These are phyloP conservation scores for Verbena officinalis DNA, from an alignment of 257 asterid genomes.

Conservation along the genomic window DNA sequence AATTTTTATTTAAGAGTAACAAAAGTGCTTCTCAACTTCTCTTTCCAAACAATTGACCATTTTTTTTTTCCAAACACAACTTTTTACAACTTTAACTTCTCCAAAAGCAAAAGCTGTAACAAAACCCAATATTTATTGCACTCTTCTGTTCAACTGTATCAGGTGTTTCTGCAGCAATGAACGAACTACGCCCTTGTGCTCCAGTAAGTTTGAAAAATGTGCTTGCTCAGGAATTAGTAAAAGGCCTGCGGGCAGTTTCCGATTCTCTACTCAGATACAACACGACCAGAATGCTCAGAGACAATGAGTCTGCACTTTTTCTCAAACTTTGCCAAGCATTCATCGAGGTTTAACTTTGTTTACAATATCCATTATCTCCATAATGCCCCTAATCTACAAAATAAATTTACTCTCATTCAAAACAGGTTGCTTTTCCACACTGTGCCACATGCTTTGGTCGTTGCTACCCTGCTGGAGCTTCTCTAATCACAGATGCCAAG, in stretches of 20 bases:
- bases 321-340: slow-evolving; percentile 87
- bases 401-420: not conserved
- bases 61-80: no score
- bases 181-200: slow-evolving; percentile 95
- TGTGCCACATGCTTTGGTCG: slow-evolving; percentile 84
- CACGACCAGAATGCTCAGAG: slow-evolving; percentile 86
- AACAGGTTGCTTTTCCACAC: slow-evolving; percentile 87
- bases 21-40: no score
- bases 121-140: slow-evolving; percentile 5
- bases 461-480: slow-evolving; percentile 84
- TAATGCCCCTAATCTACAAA: not conserved
- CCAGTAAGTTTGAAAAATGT: slow-evolving; percentile 76
- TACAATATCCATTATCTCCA: slow-evolving; percentile 12
- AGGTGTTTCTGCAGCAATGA: slow-evolving; percentile 98
- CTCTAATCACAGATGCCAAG: slow-evolving; percentile 72
- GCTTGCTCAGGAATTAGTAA: slow-evolving; percentile 51
- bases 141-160: slow-evolving; percentile 30
- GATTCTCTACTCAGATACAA: slow-evolving; percentile 86
- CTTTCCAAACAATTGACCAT: no score
- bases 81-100: no score
- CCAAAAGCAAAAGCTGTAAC: not conserved
- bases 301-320: slow-evolving; percentile 80
- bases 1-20: no score
- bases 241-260: slow-evolving; percentile 71
- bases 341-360: slow-evolving; percentile 58